Base-by-base conservation (phyloP, 495 filamentous ascomycete genomes). In the Cudoniella acicularis region DNA sequence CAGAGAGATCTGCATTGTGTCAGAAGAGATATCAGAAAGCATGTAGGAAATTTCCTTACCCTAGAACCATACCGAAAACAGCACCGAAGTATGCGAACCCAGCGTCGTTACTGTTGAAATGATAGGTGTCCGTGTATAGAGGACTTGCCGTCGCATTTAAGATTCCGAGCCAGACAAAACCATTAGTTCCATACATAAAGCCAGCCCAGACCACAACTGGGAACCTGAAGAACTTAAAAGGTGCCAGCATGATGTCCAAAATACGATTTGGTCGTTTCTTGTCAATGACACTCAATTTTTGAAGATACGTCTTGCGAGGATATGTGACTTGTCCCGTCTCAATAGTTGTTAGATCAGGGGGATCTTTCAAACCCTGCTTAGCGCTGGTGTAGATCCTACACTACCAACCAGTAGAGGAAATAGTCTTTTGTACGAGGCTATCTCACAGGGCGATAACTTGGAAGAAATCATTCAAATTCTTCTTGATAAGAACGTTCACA, bases 181-280 rank as follows among this genome's bases (percentile, higher is more conserved):
- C 49, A 49, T 68, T 65, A 49, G 64, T 63, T 27, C 67, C 67
- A 46, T 69, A 69, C 42, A 64, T 63, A 57, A 67, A 69, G 26
- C 61, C 67, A 13, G 65, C 64, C 62, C 58, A 69, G 23, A 60
- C 57, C 26, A 69, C 60, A 41, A 54, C 63, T 24, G 67, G 67
- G 58, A 65, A 69, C 36, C 45, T 49, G 25, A 69, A 62, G 56
- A 58, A 61, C 25, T 54, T 47, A 22, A 62, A 55, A 13, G 64
- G 62, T 40, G 56, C 52, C 27, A 46, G 54, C 59, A 65, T 65
- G 53, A 52, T 59, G n/a, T 51, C 49, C 56, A 61, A 20, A 1
- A 61, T 11, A n/a, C 48, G 24, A 36, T 51, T 56, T 1, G 24
- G 45, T 9, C 59, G 52, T 17, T 55, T 55, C 30, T 49, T 45